Base-by-base conservation (phyloP, 2,329 filamentous ascomycete genomes). In the Talaromyces sp. region DNA sequence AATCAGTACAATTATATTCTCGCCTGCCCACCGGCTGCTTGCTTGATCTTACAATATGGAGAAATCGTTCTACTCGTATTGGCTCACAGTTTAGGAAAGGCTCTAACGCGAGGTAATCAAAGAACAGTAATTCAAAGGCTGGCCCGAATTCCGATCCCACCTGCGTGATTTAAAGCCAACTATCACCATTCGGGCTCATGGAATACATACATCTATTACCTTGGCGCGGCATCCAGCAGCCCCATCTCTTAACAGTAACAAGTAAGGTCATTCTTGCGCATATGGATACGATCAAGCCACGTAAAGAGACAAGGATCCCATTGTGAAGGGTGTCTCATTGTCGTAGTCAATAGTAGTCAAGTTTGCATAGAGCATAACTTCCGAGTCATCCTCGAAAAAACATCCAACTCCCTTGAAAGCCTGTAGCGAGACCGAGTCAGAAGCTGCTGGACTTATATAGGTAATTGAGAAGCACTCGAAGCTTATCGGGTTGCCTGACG, bases 261-360 rank as follows among this genome's bases (percentile, higher is more conserved):
- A n/a, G n/a, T n/a, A n/a, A n/a, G n/a, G n/a, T n/a, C n/a, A n/a
- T n/a, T n/a, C 52, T 55, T 55, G 52, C 52, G 27, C 52, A 35
- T 55, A 55, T 38, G 52, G 19, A 41, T 55, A 55, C 52, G 52
- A 38, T 32, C 52, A 55, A 35, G 52, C 52, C 31, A n/a, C 31
- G 27, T 55, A 38, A 55, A 55, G 52, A 55, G 27, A 38, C 52
- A 55, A 35, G 29, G 21, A 32, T 38, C n/a, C 17, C 31, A 55
- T 55, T 55, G 31, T 55, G 31, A 55, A 55, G 27, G 52, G 31
- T n/a, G 14, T 55, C 19, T 55, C 26, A 32, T n/a, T 21, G 26
- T 55, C 52, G 29, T 55, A 55, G 52, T 55, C 31, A 55, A 55
- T 21, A 55, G 26, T n/a, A 55, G 52, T 55, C 52, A 55, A 55